phyloP scores from a whole-genome alignment of 176 grass and related monocot species.

The Themeda triandra region DNA sequence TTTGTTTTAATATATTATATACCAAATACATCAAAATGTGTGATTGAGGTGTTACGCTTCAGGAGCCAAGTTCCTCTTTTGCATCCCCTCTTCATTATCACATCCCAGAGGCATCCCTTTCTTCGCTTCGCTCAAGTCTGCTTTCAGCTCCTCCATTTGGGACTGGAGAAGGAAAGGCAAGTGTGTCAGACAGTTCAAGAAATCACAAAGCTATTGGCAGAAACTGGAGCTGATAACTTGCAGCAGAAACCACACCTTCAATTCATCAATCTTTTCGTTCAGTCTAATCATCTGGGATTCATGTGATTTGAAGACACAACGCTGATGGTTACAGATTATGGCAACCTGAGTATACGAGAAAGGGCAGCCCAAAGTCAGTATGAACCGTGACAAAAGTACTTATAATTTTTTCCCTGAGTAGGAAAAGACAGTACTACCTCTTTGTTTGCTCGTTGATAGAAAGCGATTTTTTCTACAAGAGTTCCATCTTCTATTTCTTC shows the following conservation, averaged over 20 bases:
- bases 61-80: constrained; percentile 77
- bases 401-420: neutral
- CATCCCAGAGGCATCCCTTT: constrained; percentile 76
- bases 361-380: neutral
- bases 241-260: constrained; percentile 56
- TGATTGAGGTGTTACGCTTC: constrained; percentile 54
- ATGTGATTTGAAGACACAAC: constrained; percentile 90
- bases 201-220: neutral
- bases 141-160: constrained; percentile 66
- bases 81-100: constrained; percentile 82
- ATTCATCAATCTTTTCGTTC: constrained; percentile 91
- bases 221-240: constrained; percentile 11
- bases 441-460: constrained; percentile 95
- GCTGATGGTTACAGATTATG: constrained; percentile 98
- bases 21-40: constrained; percentile 15
- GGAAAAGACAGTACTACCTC: constrained; percentile 62
- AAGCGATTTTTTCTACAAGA: constrained; percentile 80
- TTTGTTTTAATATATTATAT: constrained; percentile 10
- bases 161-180: constrained; percentile 41
- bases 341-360: constrained; percentile 67
- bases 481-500: constrained; percentile 85
- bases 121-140: constrained; percentile 72
- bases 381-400: neutral
- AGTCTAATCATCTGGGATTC: constrained; percentile 84
- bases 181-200: neutral